A percentile compares a stretch with the other conserved stretches of the same genome.
These are phyloP conservation scores for Cladosporium sphaerospermum DNA, from an alignment of 2,329 filamentous ascomycete species.

Conservation along the genomic window DNA sequence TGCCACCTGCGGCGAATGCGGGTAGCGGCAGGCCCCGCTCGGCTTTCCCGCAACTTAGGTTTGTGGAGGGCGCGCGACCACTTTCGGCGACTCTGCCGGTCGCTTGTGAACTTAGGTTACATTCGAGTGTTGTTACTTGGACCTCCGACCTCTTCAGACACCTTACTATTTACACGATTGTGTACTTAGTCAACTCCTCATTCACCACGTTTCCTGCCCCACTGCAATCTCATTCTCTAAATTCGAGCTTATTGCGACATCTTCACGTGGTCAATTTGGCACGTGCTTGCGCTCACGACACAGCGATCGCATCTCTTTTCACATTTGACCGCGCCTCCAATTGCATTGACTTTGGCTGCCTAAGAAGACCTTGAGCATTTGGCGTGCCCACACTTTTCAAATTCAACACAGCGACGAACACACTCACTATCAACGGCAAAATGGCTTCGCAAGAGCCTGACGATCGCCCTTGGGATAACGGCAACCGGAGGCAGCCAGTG, in stretches of 20 bases:
- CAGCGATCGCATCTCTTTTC: neutral
- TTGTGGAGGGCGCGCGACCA: neutral
- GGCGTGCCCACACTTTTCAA: neutral
- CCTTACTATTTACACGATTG: too few relatives aligned
- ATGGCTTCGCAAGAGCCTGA: constrained; percentile 18
- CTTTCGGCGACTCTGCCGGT: constrained; percentile 5
- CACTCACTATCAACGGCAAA: neutral
- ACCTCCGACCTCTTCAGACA: too few relatives aligned
- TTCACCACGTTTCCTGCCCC: too few relatives aligned
- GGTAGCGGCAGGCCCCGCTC: neutral
- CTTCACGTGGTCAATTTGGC: neutral
- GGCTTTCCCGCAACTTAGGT: neutral
- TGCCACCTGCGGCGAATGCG: neutral
- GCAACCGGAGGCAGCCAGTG: constrained; percentile 10
- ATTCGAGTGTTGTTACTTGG: too few relatives aligned
- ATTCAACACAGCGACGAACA: neutral
- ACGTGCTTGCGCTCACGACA: neutral
- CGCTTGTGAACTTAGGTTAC: too few relatives aligned
- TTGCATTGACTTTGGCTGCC: neutral
- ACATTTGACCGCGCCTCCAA: neutral
- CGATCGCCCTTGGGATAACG: constrained; percentile 18
- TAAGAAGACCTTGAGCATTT: neutral
- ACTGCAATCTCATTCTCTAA: too few relatives aligned
- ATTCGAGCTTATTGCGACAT: neutral
- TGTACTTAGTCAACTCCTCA: too few relatives aligned